These are phyloP conservation scores for Podospora comata DNA, from an alignment of 495 filamentous ascomycete species.

Conservation along the genomic window DNA sequence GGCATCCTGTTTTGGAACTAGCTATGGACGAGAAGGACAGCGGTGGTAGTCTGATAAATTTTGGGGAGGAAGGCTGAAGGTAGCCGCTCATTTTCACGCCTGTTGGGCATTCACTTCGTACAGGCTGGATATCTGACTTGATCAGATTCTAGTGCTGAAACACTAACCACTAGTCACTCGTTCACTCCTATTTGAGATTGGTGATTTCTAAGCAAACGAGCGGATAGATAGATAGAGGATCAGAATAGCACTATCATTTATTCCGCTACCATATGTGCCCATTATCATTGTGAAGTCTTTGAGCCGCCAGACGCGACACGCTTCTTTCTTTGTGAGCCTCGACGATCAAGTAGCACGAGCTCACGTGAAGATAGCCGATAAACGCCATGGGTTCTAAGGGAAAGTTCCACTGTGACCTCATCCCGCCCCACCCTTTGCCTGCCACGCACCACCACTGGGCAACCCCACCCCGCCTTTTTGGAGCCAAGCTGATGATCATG, in stretches of 20 bases:
- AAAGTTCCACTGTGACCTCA: background rate
- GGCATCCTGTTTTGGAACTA: conserved; percentile 7
- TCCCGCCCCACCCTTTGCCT: background rate
- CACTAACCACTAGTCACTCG: conserved; percentile 10
- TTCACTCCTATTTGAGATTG: conserved; percentile 23
- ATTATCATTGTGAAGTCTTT: background rate
- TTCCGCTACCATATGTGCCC: background rate
- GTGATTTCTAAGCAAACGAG: conserved; percentile 15
- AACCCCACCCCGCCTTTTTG: background rate
- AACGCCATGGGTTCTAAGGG: background rate
- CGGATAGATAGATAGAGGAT: conserved; percentile 10
- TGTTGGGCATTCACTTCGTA: conserved; percentile 15
- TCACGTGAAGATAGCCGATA: background rate
- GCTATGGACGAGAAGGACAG: conserved; percentile 1
- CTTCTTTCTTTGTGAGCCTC: too few relatives aligned
- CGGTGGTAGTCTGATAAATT: conserved; percentile 1
- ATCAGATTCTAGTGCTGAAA: background rate
- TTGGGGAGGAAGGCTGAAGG: background rate
- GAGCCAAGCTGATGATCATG: background rate
- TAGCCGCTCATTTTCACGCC: conserved; percentile 15
- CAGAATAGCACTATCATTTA: conserved; percentile 4
- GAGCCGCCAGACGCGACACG: background rate
- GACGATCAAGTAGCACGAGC: background rate
- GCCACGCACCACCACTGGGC: background rate
- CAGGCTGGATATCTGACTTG: background rate